phyloP scores from a whole-genome alignment of 129 eudicot species.

The carrot (Daucus carota) region DH1_v3.0 NC_030384.2:18828001-18828500 shows the following conservation, averaged over 20 bases:
- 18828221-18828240: conserved; percentile 18
- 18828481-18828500: conserved; percentile 85
- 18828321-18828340: conserved; percentile 60
- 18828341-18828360: conserved; percentile 98
- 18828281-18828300: conserved; percentile 7
- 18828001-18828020: no score
- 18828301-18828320: conserved; percentile 18
- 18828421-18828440: not conserved
- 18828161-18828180: no score
- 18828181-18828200: no score
- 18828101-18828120: no score
- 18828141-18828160: no score
- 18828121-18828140: no score
- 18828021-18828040: no score
- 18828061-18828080: no score
- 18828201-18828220: not conserved
- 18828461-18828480: conserved; percentile 40
- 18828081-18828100: no score
- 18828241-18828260: conserved; percentile 13
- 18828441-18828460: not conserved
- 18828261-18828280: conserved; percentile 6
- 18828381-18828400: conserved; percentile 85
- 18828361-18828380: conserved; percentile 82
- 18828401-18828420: not conserved
- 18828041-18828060: no score